Conservation (phyloP, 108 stramenopile species). For the Pseudonitzschia multistriata region DNA sequence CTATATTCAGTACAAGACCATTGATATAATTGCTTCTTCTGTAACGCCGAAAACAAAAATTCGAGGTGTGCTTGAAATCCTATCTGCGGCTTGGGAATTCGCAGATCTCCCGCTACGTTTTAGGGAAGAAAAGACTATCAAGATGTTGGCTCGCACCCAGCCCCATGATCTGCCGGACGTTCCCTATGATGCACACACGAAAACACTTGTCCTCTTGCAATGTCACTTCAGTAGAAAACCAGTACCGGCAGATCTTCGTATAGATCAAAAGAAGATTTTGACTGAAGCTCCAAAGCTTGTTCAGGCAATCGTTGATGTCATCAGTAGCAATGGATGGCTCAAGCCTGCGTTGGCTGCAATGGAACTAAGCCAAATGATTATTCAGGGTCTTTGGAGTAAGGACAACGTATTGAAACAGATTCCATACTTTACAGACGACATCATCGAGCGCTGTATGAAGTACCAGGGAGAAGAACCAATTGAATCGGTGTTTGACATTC, state of each 20-base stretch:
- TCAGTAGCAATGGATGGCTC: slow-evolving; percentile 96
- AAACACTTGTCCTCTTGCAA: slow-evolving; percentile 92
- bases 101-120: slow-evolving; percentile 82
- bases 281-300: slow-evolving; percentile 78
- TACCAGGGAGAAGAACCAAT: slow-evolving; percentile 79
- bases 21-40: slow-evolving; percentile 95
- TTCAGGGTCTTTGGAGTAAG: slow-evolving; percentile 95
- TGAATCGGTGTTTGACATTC: slow-evolving; percentile 89
- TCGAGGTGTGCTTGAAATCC: slow-evolving; percentile 91
- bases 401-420: slow-evolving; percentile 89
- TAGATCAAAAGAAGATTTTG: slow-evolving; percentile 83
- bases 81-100: slow-evolving; percentile 93
- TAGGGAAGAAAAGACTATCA: slow-evolving; percentile 90
- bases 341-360: slow-evolving; percentile 97
- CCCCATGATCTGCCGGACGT: slow-evolving; percentile 74
- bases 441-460: slow-evolving; percentile 66
- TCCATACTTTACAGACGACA: slow-evolving; percentile 95
- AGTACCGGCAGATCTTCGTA: slow-evolving; percentile 76
- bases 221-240: slow-evolving; percentile 84
- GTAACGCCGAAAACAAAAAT: slow-evolving; percentile 95
- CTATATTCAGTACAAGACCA: slow-evolving; percentile 93
- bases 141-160: slow-evolving; percentile 80
- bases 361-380: slow-evolving; percentile 98
- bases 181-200: slow-evolving; percentile 83
- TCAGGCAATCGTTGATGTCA: slow-evolving; percentile 97